A percentile compares a stretch with the other conserved stretches of the same genome.
Evolutionary conservation across 371 early-diverging fungal species (phyloP).

Genomic region (Apophysomyces trapeziformis): DNA sequence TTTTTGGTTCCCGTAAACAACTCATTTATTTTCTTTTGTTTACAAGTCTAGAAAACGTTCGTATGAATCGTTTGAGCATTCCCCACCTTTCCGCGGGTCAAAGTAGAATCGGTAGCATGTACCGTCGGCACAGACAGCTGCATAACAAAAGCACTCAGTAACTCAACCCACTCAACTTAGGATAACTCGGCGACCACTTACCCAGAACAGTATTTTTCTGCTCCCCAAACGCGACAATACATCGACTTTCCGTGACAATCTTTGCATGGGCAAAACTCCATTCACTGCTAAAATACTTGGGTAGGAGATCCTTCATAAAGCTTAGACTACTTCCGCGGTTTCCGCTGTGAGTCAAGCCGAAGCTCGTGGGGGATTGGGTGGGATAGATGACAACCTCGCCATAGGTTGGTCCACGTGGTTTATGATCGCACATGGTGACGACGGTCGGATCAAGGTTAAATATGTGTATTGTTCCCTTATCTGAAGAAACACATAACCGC

Average conservation of each 20-base stretch:
- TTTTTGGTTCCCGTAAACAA: no score
- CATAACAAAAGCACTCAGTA: background rate
- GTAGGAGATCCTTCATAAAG: slow-evolving; percentile 90
- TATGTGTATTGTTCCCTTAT: slow-evolving; percentile 94
- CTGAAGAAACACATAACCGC: slow-evolving; percentile 83
- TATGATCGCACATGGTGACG: slow-evolving; percentile 41
- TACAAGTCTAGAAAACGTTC: slow-evolving; percentile 55
- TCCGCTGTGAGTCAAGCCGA: slow-evolving; percentile 48
- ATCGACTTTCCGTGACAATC: slow-evolving; percentile 78
- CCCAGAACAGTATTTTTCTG: slow-evolving; percentile 76
- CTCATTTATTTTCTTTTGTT: no score
- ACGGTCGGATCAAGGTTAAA: slow-evolving; percentile 81
- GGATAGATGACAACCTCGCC: slow-evolving; percentile 53
- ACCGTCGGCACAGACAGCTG: slow-evolving; percentile 87
- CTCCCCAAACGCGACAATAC: slow-evolving; percentile 81
- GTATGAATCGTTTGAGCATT: slow-evolving; percentile 70
- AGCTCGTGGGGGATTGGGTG: slow-evolving; percentile 28
- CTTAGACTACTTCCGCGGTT: slow-evolving; percentile 65
- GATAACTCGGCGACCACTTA: slow-evolving; percentile 25
- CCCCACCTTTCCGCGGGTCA: slow-evolving; percentile 84
- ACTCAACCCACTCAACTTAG: background rate
- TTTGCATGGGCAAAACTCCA: slow-evolving; percentile 93
- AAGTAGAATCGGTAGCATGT: slow-evolving; percentile 83
- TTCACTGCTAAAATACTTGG: slow-evolving; percentile 92
- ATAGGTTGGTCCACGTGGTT: slow-evolving; percentile 60